Conservation (phyloP, 2,329 filamentous ascomycete species). For the Microdochium nivale region DNA sequence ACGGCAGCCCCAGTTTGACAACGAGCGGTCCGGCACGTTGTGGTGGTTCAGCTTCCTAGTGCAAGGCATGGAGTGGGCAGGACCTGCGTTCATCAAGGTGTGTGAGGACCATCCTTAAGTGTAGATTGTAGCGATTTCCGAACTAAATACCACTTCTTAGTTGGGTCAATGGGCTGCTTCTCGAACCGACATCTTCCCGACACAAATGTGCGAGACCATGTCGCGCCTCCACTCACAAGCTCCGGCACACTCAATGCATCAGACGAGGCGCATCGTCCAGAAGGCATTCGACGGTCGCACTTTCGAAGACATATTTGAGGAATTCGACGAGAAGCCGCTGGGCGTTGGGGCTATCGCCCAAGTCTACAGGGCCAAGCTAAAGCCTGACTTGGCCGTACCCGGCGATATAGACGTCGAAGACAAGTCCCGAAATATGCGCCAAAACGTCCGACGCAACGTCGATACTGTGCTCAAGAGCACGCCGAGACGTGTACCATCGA, state of each 20-base stretch:
- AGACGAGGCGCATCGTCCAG: slow-evolving; percentile 71
- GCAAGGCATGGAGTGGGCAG: slow-evolving; percentile 80
- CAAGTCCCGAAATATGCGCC: slow-evolving; percentile 47
- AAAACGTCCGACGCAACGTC: slow-evolving; percentile 71
- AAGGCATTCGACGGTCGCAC: slow-evolving; percentile 70
- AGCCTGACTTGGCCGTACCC: slow-evolving; percentile 62
- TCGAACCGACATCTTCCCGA: slow-evolving; percentile 90
- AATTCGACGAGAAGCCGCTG: slow-evolving; percentile 82
- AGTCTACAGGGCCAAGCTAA: slow-evolving; percentile 92
- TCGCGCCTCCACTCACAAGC: slow-evolving; percentile 91
- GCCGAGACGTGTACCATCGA: slow-evolving; percentile 77
- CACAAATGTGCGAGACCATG: slow-evolving; percentile 86
- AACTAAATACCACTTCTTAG: slow-evolving; percentile 26
- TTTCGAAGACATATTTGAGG: slow-evolving; percentile 92
- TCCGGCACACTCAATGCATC: slow-evolving; percentile 76
- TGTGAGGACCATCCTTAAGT: no score
- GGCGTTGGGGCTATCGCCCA: slow-evolving; percentile 96
- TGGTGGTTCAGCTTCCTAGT: slow-evolving; percentile 96
- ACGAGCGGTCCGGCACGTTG: slow-evolving; percentile 72
- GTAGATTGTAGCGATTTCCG: no score
- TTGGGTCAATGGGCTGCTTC: slow-evolving; percentile 98
- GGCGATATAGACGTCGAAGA: slow-evolving; percentile 47
- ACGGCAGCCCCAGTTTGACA: slow-evolving; percentile 53
- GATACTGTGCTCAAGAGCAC: slow-evolving; percentile 80
- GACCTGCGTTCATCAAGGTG: slow-evolving; percentile 95